Base-by-base conservation (phyloP, 192 early-diverging fungal species). In the Linnemannia hyalina region DNA sequence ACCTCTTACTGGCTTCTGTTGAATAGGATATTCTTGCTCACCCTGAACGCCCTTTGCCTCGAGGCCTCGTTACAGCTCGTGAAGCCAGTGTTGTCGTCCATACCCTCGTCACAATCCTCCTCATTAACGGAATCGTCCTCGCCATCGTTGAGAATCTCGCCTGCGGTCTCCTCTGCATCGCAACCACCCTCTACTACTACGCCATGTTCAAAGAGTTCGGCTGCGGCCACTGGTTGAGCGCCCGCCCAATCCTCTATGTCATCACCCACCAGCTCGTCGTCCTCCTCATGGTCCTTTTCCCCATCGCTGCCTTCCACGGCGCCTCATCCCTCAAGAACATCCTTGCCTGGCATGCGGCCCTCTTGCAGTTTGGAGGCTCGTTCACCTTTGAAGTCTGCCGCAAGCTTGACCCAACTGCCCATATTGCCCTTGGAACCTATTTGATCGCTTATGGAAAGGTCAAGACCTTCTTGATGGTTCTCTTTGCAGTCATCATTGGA, bases 201-300 rank as follows among this genome's bases (percentile, higher is more conserved):
- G 74, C 78, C 65, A 85, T 85, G 83, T 85, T 85, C 70, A 85
- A 85, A 35, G 83, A 85, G 75, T 85, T 85, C 80, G 83, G 83
- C 26, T 85, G 83, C 41, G 83, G 83, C 41, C 83, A 85, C 63
- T 85, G 83, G 83, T 71, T 85, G 47, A 85, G 83, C 35, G 83
- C 83, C 35, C 83, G 83, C 49, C 83, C 83, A 6, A 85, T 85
- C 70, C 83, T 85, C 47, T 85, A 85, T 38, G 75, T 85, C 40
- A 74, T 85, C 78, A 70, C 83, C 11, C 83, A 85, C 41, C 83
- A 85, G 36, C 70, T 85, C 38, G 83, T 85, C 26, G 63, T 85
- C 46, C 23, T 85, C 40, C 83, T 85, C 74, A 85, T 85, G 83
- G 75, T 85, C 36, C 78, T 85, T 16, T 80, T 85, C 74, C 83